Base-by-base conservation (phyloP, 768 basidiomycete genomes). In the Phanerochaete sordida region DNA sequence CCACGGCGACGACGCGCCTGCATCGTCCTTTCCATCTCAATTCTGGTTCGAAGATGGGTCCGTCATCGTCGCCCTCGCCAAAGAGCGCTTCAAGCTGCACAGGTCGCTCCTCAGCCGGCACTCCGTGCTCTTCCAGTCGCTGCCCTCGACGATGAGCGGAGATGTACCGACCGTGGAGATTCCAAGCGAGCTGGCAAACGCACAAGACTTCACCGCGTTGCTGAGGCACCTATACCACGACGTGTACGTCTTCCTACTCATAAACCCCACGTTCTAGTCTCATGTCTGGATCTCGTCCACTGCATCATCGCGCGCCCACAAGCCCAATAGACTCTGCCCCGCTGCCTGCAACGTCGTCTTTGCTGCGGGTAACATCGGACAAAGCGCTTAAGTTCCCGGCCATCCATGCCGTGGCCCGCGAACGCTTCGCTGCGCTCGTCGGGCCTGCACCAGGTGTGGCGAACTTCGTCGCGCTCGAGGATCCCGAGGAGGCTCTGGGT, bases 41-140 rank as follows among this genome's bases (percentile, higher is more conserved):
- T 87, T 82, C 68, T 90, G 86, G 86, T 83, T 88, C 63, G 76
- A 84, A 33, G 87, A 90, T 66, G 88, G 84, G 60, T 83, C 83
- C 21, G 68, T 87, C 13, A 70, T 86, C 30, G 66, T 90, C 35
- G 74, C 73, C 60, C 73, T 81, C 35, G 69, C 76, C 60, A 68
- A 75, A 23, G 68, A 77, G 26, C 65, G 76, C 24, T 91, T 85
- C 77, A 85, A 78, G 65, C 73, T 90, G 33, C 87, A 88, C 66
- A 71, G 71, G 35, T 74, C 77, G 3, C 68, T 89, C 7, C 69
- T 90, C 3, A 69, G 74, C 37, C 77, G 83, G 13, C 83, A 86
- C 59, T 87, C 85, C 1, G 73, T 60, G 12, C 59, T 64, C 30
- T 60, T 75, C 28, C 58, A 65, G 2, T 50, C 66, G 50, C 50